These are phyloP conservation scores for Fraxinus dipetala DNA, from an alignment of 305 asterid species.

Conservation along the genomic window DNA sequence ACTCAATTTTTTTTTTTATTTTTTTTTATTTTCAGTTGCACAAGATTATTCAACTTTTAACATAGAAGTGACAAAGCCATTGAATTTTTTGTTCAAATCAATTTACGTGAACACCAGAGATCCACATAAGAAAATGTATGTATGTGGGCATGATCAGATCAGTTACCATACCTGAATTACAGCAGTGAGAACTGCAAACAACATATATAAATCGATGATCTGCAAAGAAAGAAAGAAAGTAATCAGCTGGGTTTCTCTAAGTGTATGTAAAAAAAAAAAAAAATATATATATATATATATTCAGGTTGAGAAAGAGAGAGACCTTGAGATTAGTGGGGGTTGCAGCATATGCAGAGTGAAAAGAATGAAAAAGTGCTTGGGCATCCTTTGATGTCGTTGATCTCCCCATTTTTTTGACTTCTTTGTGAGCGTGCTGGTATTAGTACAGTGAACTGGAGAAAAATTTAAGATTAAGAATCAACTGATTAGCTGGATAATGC, in stretches of 20 bases:
- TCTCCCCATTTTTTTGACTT: constrained; percentile 48
- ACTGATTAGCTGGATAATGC: background rate
- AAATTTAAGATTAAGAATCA: background rate
- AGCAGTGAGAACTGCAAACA: constrained; percentile 65
- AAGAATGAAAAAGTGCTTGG: constrained; percentile 57
- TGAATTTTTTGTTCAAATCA: background rate
- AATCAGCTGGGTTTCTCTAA: background rate
- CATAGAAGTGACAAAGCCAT: background rate
- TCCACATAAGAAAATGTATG: background rate
- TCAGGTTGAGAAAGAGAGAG: background rate
- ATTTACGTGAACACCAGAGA: background rate
- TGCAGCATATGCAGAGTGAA: constrained; percentile 64
- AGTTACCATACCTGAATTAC: constrained; percentile 53
- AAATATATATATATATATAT: no score
- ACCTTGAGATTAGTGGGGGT: constrained; percentile 78
- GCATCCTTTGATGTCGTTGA: constrained; percentile 60
- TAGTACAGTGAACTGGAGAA: background rate
- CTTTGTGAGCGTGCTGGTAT: background rate
- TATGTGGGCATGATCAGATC: background rate
- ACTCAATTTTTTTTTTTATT: background rate
- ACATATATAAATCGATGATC: constrained; percentile 71
- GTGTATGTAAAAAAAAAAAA: background rate
- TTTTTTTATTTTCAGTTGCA: background rate
- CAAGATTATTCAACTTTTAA: background rate
- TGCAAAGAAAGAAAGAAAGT: constrained; percentile 22